A percentile compares a stretch with the other conserved stretches of the same genome.
These are phyloP conservation scores for Aeschynomene evenia DNA, from an alignment of 306 rosid genomes.

Conservation along the genomic window DNA sequence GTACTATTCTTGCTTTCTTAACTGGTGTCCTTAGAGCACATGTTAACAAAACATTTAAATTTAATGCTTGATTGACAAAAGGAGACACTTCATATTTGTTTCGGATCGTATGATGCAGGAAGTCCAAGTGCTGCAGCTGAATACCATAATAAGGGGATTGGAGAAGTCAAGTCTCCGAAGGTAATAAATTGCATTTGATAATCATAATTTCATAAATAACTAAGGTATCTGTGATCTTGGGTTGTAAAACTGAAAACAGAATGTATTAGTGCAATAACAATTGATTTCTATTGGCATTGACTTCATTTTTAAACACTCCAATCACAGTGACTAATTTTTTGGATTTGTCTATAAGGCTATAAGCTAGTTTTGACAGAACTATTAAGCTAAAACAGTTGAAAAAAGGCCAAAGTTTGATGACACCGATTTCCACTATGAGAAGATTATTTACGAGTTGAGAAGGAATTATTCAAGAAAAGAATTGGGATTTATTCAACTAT, in stretches of 20 bases:
- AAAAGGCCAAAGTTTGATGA: not conserved
- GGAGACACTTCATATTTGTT: conserved; percentile 8
- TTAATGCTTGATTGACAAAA: not conserved
- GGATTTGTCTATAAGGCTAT: conserved; percentile 5
- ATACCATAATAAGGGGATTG: conserved; percentile 35
- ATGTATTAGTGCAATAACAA: not conserved
- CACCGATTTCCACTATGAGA: not conserved
- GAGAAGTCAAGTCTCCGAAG: conserved; percentile 47
- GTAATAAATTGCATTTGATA: conserved; percentile 36
- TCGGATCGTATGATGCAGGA: conserved; percentile 35
- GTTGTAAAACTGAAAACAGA: not conserved
- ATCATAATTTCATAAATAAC: not conserved
- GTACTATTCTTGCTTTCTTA: too few species aligned
- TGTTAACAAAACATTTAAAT: too few species aligned
- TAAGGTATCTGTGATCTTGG: not conserved
- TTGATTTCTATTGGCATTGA: not conserved
- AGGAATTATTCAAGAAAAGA: not conserved
- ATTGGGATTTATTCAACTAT: not conserved
- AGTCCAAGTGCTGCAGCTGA: conserved; percentile 38
- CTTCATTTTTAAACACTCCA: not conserved
- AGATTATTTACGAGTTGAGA: not conserved
- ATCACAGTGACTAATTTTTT: not conserved
- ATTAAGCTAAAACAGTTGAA: not conserved
- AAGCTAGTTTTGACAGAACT: not conserved
- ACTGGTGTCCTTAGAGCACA: too few species aligned